Base-by-base conservation (phyloP, 139 green algal species). In the Picochlorum sp. region DNA sequence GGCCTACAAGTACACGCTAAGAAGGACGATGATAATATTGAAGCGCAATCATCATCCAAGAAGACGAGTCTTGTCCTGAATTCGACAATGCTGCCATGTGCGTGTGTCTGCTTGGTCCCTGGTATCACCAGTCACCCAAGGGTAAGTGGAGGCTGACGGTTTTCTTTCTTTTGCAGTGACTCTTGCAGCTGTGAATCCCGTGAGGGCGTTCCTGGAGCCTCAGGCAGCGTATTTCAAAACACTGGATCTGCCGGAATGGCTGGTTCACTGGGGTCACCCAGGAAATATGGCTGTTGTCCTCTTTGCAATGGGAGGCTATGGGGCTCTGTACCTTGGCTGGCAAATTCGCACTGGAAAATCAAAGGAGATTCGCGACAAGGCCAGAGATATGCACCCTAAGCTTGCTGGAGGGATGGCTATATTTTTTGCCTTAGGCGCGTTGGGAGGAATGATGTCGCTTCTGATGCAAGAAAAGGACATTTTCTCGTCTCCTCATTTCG, bases 341-440 rank as follows among this genome's bases (percentile, higher is more conserved):
- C 64, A 79, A 55, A 79, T 90, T 50, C 68, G 80, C n/a, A 10
- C 12, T 74, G 2, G 69, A 44, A 13, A 62, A 81, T 13, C 45
- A 82, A 33, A 55, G 52, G 24, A 74, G 66, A 9, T 51, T 77
- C 20, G 55, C 86, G 9, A 61, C 0, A 79, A 73, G 43, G 85
- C 83, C 1, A 80, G 82, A 57, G 81, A 93, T 51, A 60, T 79
- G 56, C 85, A 93, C 62, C 83, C 85, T 45, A 89, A 86, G 79
- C 70, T 93, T 20, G 73, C 85, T 4, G 49, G 62, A n/a, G 78
- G 73, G 33, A 88, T 88, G 80, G 73, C 76, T 36, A 31, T 86
- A 32, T 93, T 91, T 70, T 94, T 93, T 57, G 65, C 76, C 0
- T 61, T 89, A 31, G 85, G 85, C 13, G 85, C 75, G 3, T 24